These are phyloP conservation scores for Spergularia bocconei DNA, from an alignment of 148 eudicot genomes.

Conservation along the genomic window DNA sequence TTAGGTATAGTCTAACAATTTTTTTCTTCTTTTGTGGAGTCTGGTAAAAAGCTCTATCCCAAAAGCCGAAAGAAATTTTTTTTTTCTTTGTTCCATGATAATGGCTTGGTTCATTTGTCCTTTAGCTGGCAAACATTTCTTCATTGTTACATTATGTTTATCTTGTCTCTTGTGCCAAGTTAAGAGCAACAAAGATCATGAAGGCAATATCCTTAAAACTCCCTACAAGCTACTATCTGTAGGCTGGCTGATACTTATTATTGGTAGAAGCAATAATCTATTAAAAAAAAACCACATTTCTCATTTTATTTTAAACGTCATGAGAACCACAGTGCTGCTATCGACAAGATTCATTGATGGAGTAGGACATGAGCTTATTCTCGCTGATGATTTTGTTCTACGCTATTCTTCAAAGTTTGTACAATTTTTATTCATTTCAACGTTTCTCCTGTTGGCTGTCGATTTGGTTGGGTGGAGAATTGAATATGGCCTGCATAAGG, in stretches of 20 bases:
- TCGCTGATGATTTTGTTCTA: background rate
- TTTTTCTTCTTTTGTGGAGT: too few species aligned
- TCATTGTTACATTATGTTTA: too few species aligned
- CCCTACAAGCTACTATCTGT: background rate
- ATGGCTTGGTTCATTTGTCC: too few species aligned
- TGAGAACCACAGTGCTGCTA: background rate
- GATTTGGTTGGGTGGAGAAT: slow-evolving; percentile 4
- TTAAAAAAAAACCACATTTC: background rate
- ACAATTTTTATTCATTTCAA: background rate
- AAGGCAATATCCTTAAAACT: background rate
- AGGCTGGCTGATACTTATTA: background rate
- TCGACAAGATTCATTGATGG: background rate
- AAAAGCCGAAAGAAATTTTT: too few species aligned
- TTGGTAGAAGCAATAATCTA: background rate
- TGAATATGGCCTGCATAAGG: background rate
- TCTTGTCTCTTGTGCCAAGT: too few species aligned
- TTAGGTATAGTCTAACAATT: too few species aligned
- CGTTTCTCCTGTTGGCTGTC: background rate
- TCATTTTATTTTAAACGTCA: background rate
- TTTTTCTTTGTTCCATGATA: too few species aligned
- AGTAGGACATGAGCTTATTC: background rate
- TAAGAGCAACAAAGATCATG: background rate
- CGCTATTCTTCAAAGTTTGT: background rate
- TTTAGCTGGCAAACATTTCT: too few species aligned
- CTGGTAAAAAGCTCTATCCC: too few species aligned